These are phyloP conservation scores for Ceratocystis cacaofunesta DNA, from an alignment of 2,329 filamentous ascomycete genomes.

Conservation along the genomic window DNA sequence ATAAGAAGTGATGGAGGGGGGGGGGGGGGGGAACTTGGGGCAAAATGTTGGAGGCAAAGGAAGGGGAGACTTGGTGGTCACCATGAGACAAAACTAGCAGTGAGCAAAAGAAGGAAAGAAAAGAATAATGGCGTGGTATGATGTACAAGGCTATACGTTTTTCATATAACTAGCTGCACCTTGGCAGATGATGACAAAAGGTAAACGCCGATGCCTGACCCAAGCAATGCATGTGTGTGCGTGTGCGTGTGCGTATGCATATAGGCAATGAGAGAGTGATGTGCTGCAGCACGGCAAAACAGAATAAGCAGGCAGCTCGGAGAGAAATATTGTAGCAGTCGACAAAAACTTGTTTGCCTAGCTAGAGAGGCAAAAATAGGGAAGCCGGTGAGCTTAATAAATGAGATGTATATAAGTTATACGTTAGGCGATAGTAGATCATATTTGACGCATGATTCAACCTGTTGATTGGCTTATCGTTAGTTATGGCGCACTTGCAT, in stretches of 20 bases:
- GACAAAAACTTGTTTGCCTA: no score
- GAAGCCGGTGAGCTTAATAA: background rate
- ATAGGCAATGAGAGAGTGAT: no score
- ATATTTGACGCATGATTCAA: constrained; percentile 81
- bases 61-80: background rate
- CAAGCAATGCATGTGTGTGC: background rate
- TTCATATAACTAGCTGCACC: background rate
- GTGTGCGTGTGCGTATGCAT: background rate
- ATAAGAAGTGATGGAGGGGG: background rate
- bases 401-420: constrained; percentile 27
- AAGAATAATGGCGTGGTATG: background rate
- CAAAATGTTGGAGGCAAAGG: background rate
- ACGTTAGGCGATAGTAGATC: constrained; percentile 80
- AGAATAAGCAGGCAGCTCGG: background rate
- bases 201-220: background rate
- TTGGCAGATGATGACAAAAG: background rate
- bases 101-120: background rate
- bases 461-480: constrained; percentile 30
- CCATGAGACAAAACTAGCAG: background rate
- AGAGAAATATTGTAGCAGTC: background rate
- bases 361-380: background rate
- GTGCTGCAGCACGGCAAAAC: background rate
- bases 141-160: background rate
- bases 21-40: background rate
- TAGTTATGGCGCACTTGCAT: background rate